Conservation (phyloP, 345 rosid genomes). For the Alliaria petiolata region DNA sequence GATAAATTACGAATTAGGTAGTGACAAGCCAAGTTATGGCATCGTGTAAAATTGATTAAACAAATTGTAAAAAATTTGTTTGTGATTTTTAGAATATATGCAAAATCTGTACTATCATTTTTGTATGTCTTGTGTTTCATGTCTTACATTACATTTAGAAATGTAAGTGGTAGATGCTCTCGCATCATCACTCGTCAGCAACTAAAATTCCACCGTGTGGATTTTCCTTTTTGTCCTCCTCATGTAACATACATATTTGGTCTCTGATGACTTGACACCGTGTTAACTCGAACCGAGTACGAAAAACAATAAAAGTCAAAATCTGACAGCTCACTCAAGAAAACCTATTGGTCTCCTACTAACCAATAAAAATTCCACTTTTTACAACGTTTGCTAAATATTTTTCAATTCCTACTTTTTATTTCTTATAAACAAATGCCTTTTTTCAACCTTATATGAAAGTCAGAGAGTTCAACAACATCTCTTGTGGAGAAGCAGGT, state of each 20-base stretch:
- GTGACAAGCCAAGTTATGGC: no score
- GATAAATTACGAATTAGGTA: no score
- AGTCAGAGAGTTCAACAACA: slow-evolving; percentile 18
- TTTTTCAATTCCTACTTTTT: neutral
- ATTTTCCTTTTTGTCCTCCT: neutral
- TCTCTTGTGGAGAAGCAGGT: slow-evolving; percentile 11
- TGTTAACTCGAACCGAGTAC: slow-evolving; percentile 9
- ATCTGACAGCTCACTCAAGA: neutral
- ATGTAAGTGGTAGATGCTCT: no score
- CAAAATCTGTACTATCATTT: no score
- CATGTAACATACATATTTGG: neutral
- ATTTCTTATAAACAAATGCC: neutral
- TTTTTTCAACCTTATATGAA: slow-evolving; percentile 5
- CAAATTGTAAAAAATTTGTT: no score
- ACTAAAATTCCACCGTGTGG: no score
- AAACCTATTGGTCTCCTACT: neutral
- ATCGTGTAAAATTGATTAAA: no score
- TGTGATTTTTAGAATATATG: no score
- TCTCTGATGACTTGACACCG: neutral
- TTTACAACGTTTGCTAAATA: neutral
- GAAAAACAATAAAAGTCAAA: slow-evolving; percentile 8
- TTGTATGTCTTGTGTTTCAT: no score
- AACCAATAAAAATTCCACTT: slow-evolving; percentile 7
- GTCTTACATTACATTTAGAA: no score
- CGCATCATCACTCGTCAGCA: neutral